Conservation (phyloP, 139 green algal genomes). For the Microglena sp. region DNA sequence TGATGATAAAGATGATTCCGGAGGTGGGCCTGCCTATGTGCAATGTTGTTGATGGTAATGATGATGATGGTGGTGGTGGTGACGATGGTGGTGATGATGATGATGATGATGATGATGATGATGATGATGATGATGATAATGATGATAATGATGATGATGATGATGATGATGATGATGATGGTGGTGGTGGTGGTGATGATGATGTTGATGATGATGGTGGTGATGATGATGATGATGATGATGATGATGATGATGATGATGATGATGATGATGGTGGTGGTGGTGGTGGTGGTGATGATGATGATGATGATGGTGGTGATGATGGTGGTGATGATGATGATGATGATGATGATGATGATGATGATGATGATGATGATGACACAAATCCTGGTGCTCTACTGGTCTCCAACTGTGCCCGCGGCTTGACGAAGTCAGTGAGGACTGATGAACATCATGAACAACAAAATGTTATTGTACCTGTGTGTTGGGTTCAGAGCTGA, state of each 20-base stretch:
- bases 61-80: slow-evolving; percentile 14
- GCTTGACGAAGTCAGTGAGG: no score
- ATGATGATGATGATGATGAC: slow-evolving; percentile 10
- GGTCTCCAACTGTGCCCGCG: no score
- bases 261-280: slow-evolving; percentile 13
- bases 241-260: slow-evolving; percentile 15
- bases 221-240: slow-evolving; percentile 16
- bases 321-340: slow-evolving; percentile 8
- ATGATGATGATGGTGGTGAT: slow-evolving; percentile 12
- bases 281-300: slow-evolving; percentile 12
- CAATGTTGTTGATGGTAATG: slow-evolving; percentile 9
- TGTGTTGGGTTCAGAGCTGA: no score
- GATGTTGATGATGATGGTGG: slow-evolving; percentile 13
- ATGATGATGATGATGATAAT: slow-evolving; percentile 7
- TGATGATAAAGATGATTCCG: slow-evolving; percentile 14
- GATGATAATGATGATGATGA: slow-evolving; percentile 13
- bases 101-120: slow-evolving; percentile 10
- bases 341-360: slow-evolving; percentile 10
- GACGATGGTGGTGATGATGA: slow-evolving; percentile 12
- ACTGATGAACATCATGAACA: no score
- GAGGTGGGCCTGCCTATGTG: slow-evolving; percentile 6
- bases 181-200: slow-evolving; percentile 11
- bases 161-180: slow-evolving; percentile 16
- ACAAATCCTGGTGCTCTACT: no score
- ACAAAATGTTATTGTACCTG: not conserved